Percentiles rank a stretch among this genome's conserved stretches.
These are phyloP conservation scores for Solioccasus polychromus DNA, from an alignment of 768 basidiomycete genomes.

Conservation along the genomic window DNA sequence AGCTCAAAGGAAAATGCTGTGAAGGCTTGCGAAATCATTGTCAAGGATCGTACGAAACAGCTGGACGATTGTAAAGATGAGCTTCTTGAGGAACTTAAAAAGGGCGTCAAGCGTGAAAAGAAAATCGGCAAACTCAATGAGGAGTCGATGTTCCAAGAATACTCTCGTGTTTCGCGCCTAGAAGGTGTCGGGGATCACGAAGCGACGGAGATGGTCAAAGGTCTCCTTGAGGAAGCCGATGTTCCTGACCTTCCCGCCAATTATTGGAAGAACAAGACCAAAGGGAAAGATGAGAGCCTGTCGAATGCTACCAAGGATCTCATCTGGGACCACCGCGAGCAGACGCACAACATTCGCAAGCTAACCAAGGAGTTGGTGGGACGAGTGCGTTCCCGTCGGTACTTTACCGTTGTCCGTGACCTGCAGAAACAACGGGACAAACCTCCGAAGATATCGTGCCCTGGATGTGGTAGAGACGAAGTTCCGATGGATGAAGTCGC, in stretches of 20 bases:
- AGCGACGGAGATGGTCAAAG: constrained; percentile 57
- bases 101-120: constrained; percentile 68
- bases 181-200: constrained; percentile 75
- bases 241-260: constrained; percentile 36
- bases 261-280: constrained; percentile 36
- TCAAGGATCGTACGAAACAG: constrained; percentile 76
- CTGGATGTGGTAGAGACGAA: constrained; percentile 52
- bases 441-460: constrained; percentile 60
- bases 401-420: constrained; percentile 89
- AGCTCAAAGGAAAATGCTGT: constrained; percentile 70
- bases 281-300: constrained; percentile 57
- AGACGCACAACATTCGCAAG: constrained; percentile 81
- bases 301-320: constrained; percentile 56
- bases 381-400: constrained; percentile 85
- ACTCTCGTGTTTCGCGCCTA: constrained; percentile 62
- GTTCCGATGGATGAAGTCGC: constrained; percentile 69
- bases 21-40: constrained; percentile 91
- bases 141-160: constrained; percentile 80
- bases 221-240: constrained; percentile 60
- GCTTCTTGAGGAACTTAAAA: constrained; percentile 60
- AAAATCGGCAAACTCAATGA: constrained; percentile 57
- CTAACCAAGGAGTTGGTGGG: constrained; percentile 87
- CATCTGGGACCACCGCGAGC: constrained; percentile 81
- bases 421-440: constrained; percentile 71
- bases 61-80: constrained; percentile 77